A percentile compares a stretch with the other conserved stretches of the same genome.
phyloP scores from a whole-genome alignment of 306 rosid species.

The Lathyrus sativus region DNA sequence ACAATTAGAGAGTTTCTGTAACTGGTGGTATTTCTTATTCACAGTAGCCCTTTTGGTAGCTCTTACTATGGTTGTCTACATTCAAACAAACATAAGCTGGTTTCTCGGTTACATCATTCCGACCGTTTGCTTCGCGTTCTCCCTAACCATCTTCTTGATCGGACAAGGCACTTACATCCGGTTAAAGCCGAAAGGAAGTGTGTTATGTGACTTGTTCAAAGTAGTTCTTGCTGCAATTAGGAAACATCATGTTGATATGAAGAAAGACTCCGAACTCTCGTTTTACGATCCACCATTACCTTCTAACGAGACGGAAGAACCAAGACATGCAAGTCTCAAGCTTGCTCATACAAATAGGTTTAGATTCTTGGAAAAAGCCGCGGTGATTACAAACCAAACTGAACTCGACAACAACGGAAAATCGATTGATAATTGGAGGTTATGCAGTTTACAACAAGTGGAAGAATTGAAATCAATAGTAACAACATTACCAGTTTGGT shows the following conservation, averaged over 20 bases:
- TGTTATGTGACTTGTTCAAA: conserved; percentile 44
- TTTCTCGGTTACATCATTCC: conserved; percentile 57
- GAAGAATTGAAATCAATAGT: conserved; percentile 58
- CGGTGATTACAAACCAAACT: conserved; percentile 40
- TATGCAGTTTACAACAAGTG: conserved; percentile 57
- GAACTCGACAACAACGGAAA: conserved; percentile 48
- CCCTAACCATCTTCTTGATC: conserved; percentile 43
- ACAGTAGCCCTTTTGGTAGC: conserved; percentile 53
- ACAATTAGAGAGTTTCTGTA: conserved; percentile 64
- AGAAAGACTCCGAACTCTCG: conserved; percentile 24
- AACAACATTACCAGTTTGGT: conserved; percentile 51
- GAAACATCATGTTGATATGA: conserved; percentile 25
- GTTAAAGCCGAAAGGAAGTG: conserved; percentile 50
- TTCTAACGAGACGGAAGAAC: conserved; percentile 30
- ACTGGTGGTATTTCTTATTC: conserved; percentile 69
- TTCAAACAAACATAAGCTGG: conserved; percentile 64
- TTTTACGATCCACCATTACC: conserved; percentile 44
- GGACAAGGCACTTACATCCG: conserved; percentile 43
- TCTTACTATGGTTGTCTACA: conserved; percentile 54
- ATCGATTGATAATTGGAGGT: conserved; percentile 45
- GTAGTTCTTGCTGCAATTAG: conserved; percentile 45
- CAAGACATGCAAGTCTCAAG: not conserved
- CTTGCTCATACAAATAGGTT: conserved; percentile 47
- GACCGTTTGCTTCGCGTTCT: conserved; percentile 47
- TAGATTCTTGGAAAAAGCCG: conserved; percentile 51